These are phyloP conservation scores for Calocybe indica DNA, from an alignment of 768 basidiomycete species.

Conservation along the genomic window DNA sequence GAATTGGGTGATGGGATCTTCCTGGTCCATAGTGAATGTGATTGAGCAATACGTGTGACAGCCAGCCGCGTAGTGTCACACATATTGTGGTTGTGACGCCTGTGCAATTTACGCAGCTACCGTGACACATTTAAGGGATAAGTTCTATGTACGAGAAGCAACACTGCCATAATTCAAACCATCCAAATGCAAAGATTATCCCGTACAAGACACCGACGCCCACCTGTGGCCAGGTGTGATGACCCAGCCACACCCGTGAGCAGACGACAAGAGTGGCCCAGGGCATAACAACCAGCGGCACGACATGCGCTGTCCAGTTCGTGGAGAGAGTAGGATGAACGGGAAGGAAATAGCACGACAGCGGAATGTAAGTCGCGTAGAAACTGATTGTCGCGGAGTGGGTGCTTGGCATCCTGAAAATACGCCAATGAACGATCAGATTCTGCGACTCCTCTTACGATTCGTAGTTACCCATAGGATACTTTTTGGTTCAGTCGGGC, in stretches of 20 bases:
- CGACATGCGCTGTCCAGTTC: conserved; percentile 32
- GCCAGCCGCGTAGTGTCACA: too few relatives aligned
- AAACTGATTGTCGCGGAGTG: conserved; percentile 68
- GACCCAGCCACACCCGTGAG: conserved; percentile 71
- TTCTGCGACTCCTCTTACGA: not conserved
- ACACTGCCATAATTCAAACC: conserved; percentile 52
- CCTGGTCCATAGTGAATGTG: conserved; percentile 48
- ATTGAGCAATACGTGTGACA: too few relatives aligned
- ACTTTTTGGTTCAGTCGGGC: conserved; percentile 36
- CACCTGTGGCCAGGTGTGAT: conserved; percentile 72
- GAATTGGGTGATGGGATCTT: conserved; percentile 70
- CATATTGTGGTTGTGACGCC: too few relatives aligned
- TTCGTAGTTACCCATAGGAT: conserved; percentile 57
- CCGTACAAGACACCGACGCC: conserved; percentile 55
- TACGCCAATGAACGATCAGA: not conserved
- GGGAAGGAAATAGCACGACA: conserved; percentile 55
- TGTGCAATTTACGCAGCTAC: too few relatives aligned
- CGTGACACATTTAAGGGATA: too few relatives aligned
- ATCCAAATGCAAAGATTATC: conserved; percentile 40
- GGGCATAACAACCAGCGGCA: conserved; percentile 43
- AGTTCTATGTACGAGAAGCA: too few relatives aligned
- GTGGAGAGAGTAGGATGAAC: conserved; percentile 50
- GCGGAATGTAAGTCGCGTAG: conserved; percentile 52
- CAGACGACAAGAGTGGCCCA: conserved; percentile 49
- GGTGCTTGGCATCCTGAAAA: conserved; percentile 73